phyloP scores from a whole-genome alignment of 2,329 filamentous ascomycete genomes.

The Fusarium tuaranense region DNA sequence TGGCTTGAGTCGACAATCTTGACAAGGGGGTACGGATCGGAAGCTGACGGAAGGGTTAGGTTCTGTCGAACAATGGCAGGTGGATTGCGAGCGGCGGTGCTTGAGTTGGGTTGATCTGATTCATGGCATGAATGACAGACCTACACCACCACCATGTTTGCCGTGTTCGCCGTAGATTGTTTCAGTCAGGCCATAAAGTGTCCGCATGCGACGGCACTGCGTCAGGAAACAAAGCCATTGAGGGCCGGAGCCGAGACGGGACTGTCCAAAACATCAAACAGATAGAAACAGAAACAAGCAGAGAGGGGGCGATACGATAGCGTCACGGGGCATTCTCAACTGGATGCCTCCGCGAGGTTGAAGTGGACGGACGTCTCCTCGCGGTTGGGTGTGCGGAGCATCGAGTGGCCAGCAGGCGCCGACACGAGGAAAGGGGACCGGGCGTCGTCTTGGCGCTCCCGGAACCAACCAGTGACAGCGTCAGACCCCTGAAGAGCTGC shows the following conservation, averaged over 20 bases:
- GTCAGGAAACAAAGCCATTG: constrained; percentile 30
- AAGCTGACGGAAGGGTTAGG: neutral
- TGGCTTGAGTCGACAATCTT: constrained; percentile 27
- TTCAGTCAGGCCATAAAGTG: constrained; percentile 37
- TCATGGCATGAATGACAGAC: constrained; percentile 17
- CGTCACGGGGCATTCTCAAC: constrained; percentile 19
- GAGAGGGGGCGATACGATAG: constrained; percentile 12
- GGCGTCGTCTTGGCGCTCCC: constrained; percentile 17
- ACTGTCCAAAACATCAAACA: constrained; percentile 34
- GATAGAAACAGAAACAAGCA: constrained; percentile 20
- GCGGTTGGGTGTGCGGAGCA: constrained; percentile 37
- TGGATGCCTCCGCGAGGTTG: constrained; percentile 39
- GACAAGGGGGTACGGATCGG: neutral
- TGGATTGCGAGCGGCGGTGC: constrained; percentile 1
- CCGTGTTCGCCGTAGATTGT: constrained; percentile 22
- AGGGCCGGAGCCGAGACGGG: constrained; percentile 5
- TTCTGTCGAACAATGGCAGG: constrained; percentile 10
- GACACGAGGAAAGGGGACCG: neutral
- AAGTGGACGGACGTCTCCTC: constrained; percentile 21
- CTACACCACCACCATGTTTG: constrained; percentile 15
- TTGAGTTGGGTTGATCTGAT: constrained; percentile 6
- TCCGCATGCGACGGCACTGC: constrained; percentile 14
- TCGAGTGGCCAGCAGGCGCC: constrained; percentile 39
- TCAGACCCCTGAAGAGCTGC: constrained; percentile 28
- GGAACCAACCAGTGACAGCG: constrained; percentile 30